Percentiles rank a stretch among this genome's conserved stretches.
Evolutionary conservation across 352 stramenopile species (phyloP).

Genomic region (Phytophthora idaei): DNA sequence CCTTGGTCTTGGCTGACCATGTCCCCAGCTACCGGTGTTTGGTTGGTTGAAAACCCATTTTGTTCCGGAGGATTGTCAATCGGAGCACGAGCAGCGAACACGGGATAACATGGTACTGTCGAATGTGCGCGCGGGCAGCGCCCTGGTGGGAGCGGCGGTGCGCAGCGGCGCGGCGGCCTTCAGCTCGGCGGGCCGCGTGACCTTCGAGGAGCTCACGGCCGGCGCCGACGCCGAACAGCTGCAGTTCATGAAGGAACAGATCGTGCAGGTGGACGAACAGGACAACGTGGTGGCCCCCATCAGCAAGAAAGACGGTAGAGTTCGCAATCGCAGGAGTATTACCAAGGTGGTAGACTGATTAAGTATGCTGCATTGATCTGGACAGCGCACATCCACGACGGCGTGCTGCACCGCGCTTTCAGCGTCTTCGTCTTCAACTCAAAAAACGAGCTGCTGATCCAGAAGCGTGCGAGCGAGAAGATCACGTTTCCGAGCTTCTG

Average conservation of each 20-base stretch:
- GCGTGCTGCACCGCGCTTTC: constrained; percentile 84
- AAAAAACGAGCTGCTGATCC: constrained; percentile 84
- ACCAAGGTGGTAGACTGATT: constrained; percentile 4
- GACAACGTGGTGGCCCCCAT: constrained; percentile 83
- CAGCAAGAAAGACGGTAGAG: constrained; percentile 85
- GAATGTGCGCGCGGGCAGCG: constrained; percentile 20
- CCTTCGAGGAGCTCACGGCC: constrained; percentile 71
- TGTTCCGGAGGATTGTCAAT: constrained; percentile 13
- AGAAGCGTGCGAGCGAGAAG: constrained; percentile 95
- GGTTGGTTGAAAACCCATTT: constrained; percentile 31
- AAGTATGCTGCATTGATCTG: constrained; percentile 6
- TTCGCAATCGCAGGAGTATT: neutral
- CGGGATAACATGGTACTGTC: constrained; percentile 26
- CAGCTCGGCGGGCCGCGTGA: constrained; percentile 31
- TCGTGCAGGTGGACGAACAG: constrained; percentile 88
- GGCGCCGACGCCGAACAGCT: constrained; percentile 80
- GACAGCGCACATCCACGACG: constrained; percentile 76
- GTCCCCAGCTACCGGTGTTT: neutral
- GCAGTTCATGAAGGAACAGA: constrained; percentile 91
- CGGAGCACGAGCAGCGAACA: neutral
- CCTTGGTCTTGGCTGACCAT: constrained; percentile 7
- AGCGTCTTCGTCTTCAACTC: constrained; percentile 90
- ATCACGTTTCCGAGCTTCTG: constrained; percentile 99
- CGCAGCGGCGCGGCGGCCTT: constrained; percentile 18
- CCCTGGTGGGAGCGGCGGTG: constrained; percentile 17